Percentiles rank a stretch among this genome's conserved stretches.
phyloP scores from a whole-genome alignment of 2,329 filamentous ascomycete genomes.

The Hypoxylon sp. region DNA sequence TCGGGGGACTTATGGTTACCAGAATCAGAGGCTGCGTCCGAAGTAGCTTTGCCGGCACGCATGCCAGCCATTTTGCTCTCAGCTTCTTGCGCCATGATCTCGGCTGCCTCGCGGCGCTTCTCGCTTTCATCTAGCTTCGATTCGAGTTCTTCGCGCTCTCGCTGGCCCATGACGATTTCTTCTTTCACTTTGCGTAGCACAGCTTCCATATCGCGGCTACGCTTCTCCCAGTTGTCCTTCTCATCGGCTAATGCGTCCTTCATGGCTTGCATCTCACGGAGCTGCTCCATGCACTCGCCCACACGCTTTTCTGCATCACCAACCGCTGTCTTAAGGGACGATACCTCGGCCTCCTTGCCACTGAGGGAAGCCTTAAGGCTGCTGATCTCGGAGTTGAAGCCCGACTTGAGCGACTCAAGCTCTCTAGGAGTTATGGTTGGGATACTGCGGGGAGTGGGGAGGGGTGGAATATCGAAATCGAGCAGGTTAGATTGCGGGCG shows the following conservation, averaged over 20 bases:
- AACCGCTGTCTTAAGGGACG: slow-evolving; percentile 87
- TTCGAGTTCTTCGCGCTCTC: slow-evolving; percentile 84
- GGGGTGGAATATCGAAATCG: slow-evolving; percentile 93
- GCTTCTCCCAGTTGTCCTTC: slow-evolving; percentile 85
- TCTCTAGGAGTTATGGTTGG: slow-evolving; percentile 93
- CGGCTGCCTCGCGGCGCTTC: slow-evolving; percentile 79
- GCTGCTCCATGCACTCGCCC: slow-evolving; percentile 84
- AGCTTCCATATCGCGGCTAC: slow-evolving; percentile 87
- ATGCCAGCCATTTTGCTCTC: slow-evolving; percentile 82
- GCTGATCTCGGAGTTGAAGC: slow-evolving; percentile 92
- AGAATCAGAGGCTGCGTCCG: slow-evolving; percentile 53
- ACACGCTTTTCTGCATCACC: slow-evolving; percentile 93
- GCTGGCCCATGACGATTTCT: slow-evolving; percentile 82
- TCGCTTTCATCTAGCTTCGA: slow-evolving; percentile 83
- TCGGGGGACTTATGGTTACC: slow-evolving; percentile 56
- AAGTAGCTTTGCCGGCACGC: slow-evolving; percentile 71
- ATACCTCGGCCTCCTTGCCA: slow-evolving; percentile 92
- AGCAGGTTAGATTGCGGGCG: slow-evolving; percentile 77
- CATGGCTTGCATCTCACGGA: slow-evolving; percentile 80
- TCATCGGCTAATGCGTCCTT: slow-evolving; percentile 82
- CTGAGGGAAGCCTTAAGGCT: slow-evolving; percentile 92
- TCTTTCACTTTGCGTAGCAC: slow-evolving; percentile 85
- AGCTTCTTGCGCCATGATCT: slow-evolving; percentile 82
- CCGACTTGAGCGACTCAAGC: slow-evolving; percentile 91
- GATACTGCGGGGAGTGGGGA: slow-evolving; percentile 91